Percentiles rank a stretch among this genome's conserved stretches.
phyloP scores from a whole-genome alignment of 2,329 filamentous ascomycete genomes.

The Dactylellina leptospora region DNA sequence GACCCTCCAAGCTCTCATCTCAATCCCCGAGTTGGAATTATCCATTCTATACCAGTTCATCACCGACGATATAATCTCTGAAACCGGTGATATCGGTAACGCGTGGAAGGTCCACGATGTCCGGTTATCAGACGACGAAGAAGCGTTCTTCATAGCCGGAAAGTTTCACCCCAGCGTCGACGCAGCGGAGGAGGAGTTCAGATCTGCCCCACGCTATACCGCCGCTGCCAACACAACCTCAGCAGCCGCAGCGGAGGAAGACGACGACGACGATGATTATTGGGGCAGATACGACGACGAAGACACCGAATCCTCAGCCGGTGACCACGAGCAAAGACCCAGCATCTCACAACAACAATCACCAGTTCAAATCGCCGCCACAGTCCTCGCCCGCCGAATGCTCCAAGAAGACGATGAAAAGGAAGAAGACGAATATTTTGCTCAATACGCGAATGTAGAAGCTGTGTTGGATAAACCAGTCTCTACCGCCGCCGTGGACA shows the following conservation, averaged over 20 bases:
- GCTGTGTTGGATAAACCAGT: conserved; percentile 72
- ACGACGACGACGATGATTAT: conserved; percentile 77
- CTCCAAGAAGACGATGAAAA: conserved; percentile 58
- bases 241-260: conserved; percentile 59
- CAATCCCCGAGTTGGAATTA: conserved; percentile 31
- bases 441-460: conserved; percentile 79
- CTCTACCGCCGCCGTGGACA: conserved; percentile 23
- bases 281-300: conserved; percentile 77
- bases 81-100: conserved; percentile 9
- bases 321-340: conserved; percentile 49
- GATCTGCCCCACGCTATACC: conserved; percentile 13
- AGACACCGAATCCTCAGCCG: conserved; percentile 63
- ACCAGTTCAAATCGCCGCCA: conserved; percentile 57
- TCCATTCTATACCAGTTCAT: conserved; percentile 35
- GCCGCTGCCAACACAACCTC: conserved; percentile 4
- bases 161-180: conserved; percentile 53
- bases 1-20: conserved; percentile 62
- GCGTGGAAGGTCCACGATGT: conserved; percentile 49
- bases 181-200: conserved; percentile 55
- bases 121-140: conserved; percentile 40
- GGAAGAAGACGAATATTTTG: conserved; percentile 76
- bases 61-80: conserved; percentile 9
- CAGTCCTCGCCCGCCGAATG: conserved; percentile 24
- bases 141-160: conserved; percentile 12
- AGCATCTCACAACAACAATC: conserved; percentile 58